Percentiles rank a stretch among this genome's conserved stretches.
These are phyloP conservation scores for Claviceps spartinae DNA, from an alignment of 2,329 filamentous ascomycete genomes.

Conservation along the genomic window DNA sequence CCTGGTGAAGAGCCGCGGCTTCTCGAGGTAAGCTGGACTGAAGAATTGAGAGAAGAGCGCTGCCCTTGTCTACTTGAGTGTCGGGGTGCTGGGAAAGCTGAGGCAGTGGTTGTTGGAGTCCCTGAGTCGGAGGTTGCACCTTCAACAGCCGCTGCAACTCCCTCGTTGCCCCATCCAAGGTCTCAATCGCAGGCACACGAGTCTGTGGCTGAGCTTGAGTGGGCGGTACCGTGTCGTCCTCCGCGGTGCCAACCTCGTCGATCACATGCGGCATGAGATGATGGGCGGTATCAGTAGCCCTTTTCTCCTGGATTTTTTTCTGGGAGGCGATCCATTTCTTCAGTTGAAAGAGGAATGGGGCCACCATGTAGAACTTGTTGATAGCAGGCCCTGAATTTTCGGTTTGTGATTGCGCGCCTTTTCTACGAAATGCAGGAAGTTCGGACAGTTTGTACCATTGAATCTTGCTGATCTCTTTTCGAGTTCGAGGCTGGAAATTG, in stretches of 20 bases:
- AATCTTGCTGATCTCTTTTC: conserved; percentile 97
- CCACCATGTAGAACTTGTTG: conserved; percentile 97
- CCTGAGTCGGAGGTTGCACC: conserved; percentile 39
- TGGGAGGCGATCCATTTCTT: conserved; percentile 87
- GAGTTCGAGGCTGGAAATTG: conserved; percentile 73
- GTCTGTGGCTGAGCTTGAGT: conserved; percentile 20
- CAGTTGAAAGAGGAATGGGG: conserved; percentile 72
- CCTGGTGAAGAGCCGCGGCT: conserved; percentile 8
- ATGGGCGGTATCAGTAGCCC: conserved; percentile 26
- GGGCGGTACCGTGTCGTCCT: conserved; percentile 44
- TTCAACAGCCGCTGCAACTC: conserved; percentile 43
- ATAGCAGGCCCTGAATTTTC: conserved; percentile 46
- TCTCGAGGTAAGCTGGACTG: conserved; percentile 21
- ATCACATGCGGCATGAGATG: conserved; percentile 23
- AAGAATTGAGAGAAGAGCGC: conserved; percentile 39
- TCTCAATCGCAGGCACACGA: conserved; percentile 28
- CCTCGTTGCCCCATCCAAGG: conserved; percentile 35
- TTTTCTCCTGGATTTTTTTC: conserved; percentile 53
- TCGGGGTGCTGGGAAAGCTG: not conserved
- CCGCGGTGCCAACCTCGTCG: conserved; percentile 46
- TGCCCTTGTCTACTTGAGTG: conserved; percentile 30
- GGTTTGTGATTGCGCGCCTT: conserved; percentile 42
- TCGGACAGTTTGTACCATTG: conserved; percentile 87
- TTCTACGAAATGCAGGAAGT: conserved; percentile 69
- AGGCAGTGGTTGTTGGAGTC: conserved; percentile 27